Conservation (phyloP, 192 early-diverging fungal species). For the Coemansia sp. region DNA sequence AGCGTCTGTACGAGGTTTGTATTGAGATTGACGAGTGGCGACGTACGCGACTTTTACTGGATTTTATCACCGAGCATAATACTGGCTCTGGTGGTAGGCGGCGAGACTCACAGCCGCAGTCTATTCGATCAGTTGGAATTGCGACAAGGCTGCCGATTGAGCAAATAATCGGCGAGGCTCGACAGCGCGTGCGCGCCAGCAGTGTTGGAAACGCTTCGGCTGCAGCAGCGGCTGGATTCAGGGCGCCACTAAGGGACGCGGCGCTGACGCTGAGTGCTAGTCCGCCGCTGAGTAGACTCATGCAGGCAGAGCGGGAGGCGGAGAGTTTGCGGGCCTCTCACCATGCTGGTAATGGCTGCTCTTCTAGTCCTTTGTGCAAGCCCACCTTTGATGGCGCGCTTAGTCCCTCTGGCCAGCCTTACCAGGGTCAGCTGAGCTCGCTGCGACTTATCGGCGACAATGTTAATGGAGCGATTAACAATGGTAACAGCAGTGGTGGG, state of each 20-base stretch:
- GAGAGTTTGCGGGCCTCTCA: not conserved
- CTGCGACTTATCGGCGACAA: slow-evolving; percentile 16
- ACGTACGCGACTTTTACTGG: slow-evolving; percentile 20
- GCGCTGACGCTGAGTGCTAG: slow-evolving; percentile 9
- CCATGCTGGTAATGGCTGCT: not conserved
- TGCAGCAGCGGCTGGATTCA: not conserved
- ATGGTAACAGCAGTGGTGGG: not conserved
- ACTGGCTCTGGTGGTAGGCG: not conserved
- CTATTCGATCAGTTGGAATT: slow-evolving; percentile 7
- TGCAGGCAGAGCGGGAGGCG: slow-evolving; percentile 38
- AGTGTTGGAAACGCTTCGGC: slow-evolving; percentile 10
- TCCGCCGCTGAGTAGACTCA: slow-evolving; percentile 36
- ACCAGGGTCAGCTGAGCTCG: slow-evolving; percentile 6
- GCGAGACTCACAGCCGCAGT: slow-evolving; percentile 16
- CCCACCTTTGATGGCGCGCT: slow-evolving; percentile 5
- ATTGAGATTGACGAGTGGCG: slow-evolving; percentile 50
- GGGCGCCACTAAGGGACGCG: not conserved
- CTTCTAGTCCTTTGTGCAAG: not conserved
- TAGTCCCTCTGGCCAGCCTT: slow-evolving; percentile 12
- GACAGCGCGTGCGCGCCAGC: slow-evolving; percentile 18
- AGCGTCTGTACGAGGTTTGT: slow-evolving; percentile 23
- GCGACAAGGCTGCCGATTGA: slow-evolving; percentile 13
- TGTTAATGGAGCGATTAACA: not conserved
- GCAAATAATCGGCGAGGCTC: slow-evolving; percentile 15
- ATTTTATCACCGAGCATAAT: slow-evolving; percentile 15